These are phyloP conservation scores for Coemansia sp. DNA, from an alignment of 192 early-diverging fungal species.

Conservation along the genomic window DNA sequence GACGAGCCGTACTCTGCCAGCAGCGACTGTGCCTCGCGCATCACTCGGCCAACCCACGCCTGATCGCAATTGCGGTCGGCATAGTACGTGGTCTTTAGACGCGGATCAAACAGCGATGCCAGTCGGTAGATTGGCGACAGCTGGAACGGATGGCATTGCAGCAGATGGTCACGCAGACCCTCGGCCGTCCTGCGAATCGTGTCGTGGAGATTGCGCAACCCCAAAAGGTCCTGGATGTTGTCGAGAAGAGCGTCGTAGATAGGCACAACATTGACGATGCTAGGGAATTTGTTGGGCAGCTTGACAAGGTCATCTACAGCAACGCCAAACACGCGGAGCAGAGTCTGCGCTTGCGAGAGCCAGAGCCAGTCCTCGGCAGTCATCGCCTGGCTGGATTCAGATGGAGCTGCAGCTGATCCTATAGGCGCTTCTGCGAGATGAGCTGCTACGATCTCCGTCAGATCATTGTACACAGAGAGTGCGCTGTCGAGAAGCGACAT, in stretches of 20 bases:
- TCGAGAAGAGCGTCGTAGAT: slow-evolving; percentile 43
- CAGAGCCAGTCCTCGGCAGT: slow-evolving; percentile 44
- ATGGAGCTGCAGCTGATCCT: not conserved
- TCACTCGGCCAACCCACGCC: slow-evolving; percentile 36
- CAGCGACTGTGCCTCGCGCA: slow-evolving; percentile 40
- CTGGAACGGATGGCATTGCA: slow-evolving; percentile 54
- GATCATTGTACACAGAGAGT: slow-evolving; percentile 23
- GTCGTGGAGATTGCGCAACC: slow-evolving; percentile 21
- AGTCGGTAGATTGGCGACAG: slow-evolving; percentile 51
- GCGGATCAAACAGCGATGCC: slow-evolving; percentile 52
- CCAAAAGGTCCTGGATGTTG: slow-evolving; percentile 33
- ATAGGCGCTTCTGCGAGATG: not conserved
- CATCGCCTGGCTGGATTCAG: slow-evolving; percentile 9
- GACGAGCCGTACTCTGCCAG: slow-evolving; percentile 31
- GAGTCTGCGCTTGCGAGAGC: slow-evolving; percentile 41
- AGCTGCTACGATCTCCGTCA: slow-evolving; percentile 16
- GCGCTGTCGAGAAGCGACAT: slow-evolving; percentile 30
- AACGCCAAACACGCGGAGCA: slow-evolving; percentile 29
- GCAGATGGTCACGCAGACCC: slow-evolving; percentile 37
- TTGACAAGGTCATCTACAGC: slow-evolving; percentile 13
- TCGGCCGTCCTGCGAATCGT: slow-evolving; percentile 32
- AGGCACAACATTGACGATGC: slow-evolving; percentile 47
- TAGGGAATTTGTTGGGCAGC: slow-evolving; percentile 32
- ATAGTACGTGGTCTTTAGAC: slow-evolving; percentile 46
- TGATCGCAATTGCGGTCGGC: slow-evolving; percentile 37